Percentiles rank a stretch among this genome's conserved stretches.
phyloP scores from a whole-genome alignment of 2,329 filamentous ascomycete species.

The Claviceps maximensis region DNA sequence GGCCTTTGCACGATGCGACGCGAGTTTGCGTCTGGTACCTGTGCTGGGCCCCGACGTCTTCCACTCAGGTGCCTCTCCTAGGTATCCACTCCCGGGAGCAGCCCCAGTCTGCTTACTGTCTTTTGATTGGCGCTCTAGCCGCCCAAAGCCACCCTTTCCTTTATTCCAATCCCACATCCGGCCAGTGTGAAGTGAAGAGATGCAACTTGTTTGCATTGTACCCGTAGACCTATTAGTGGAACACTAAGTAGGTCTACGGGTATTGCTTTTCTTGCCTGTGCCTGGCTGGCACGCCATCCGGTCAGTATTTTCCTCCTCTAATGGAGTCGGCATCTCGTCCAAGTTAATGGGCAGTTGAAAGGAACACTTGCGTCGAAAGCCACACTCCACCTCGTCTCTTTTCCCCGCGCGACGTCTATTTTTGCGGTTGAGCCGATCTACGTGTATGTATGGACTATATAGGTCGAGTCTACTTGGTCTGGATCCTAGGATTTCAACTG shows the following conservation, averaged over 20 bases:
- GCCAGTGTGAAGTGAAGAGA: background rate
- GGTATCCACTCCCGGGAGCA: too few species aligned
- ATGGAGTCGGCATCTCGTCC: too few species aligned
- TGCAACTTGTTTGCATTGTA: background rate
- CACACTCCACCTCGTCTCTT: background rate
- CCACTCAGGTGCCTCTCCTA: background rate
- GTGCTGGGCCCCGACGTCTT: background rate
- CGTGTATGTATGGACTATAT: too few species aligned
- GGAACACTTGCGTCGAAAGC: too few species aligned
- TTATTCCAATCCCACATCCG: slow-evolving; percentile 3
- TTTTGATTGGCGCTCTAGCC: slow-evolving; percentile 23
- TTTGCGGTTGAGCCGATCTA: too few species aligned
- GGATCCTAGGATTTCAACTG: too few species aligned
- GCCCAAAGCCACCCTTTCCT: slow-evolving; percentile 13
- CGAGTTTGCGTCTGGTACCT: background rate
- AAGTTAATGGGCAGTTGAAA: too few species aligned
- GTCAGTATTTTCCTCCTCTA: background rate
- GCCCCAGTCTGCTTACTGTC: background rate
- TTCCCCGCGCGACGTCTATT: too few species aligned
- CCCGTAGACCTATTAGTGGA: too few species aligned
- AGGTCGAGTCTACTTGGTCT: background rate
- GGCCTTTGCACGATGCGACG: background rate
- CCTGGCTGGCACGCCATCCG: background rate
- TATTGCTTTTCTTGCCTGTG: background rate
- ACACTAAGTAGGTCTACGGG: too few species aligned